Conservation (phyloP, 257 asterid species). For the Penstemon barbatus region DNA sequence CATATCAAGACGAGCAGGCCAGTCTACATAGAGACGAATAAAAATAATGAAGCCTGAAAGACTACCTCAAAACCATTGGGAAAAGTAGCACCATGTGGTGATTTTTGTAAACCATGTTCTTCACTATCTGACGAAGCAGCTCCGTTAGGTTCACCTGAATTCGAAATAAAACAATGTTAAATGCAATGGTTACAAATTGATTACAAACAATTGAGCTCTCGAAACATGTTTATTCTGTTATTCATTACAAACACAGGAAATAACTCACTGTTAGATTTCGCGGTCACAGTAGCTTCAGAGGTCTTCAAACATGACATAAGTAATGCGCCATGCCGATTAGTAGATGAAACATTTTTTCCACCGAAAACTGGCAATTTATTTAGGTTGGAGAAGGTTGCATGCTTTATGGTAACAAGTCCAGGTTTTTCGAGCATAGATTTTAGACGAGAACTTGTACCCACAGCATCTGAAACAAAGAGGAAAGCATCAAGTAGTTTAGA, state of each 20-base stretch:
- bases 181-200: constrained; percentile 14
- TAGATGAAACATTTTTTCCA: constrained; percentile 37
- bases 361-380: constrained; percentile 37
- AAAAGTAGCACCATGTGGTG: constrained; percentile 39
- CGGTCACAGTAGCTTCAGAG: constrained; percentile 43
- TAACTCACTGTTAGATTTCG: constrained; percentile 53
- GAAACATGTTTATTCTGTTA: background rate
- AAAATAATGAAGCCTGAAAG: background rate
- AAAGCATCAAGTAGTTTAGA: constrained; percentile 27
- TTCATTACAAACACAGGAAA: constrained; percentile 8
- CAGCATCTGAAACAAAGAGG: constrained; percentile 36
- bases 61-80: constrained; percentile 65
- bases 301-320: constrained; percentile 47
- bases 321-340: constrained; percentile 38
- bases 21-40: background rate
- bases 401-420: constrained; percentile 37
- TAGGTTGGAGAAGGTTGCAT: constrained; percentile 34
- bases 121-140: constrained; percentile 46
- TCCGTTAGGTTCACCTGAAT: constrained; percentile 48
- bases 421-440: constrained; percentile 39
- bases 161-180: constrained; percentile 14
- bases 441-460: constrained; percentile 42
- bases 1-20: background rate
- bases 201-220: background rate
- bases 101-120: constrained; percentile 37